Base-by-base conservation (phyloP, 2,329 filamentous ascomycete species). In the Fusarium protoensiforme region DNA sequence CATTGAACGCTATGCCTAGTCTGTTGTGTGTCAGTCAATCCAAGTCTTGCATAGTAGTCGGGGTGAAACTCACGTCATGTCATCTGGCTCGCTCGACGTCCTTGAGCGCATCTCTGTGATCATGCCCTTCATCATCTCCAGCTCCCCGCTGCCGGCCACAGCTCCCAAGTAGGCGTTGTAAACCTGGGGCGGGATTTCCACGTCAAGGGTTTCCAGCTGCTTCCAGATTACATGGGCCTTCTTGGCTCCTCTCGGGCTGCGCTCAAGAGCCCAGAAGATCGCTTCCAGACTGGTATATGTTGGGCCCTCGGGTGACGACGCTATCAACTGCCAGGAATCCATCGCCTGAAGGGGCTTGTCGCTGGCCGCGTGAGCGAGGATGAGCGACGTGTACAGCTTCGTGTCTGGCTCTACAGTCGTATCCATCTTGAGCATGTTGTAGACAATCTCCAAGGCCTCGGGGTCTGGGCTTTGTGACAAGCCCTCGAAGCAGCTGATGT, bases 341-440 rank as follows among this genome's bases (percentile, higher is more conserved):
- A 97, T 85, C 1, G 93, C 94, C 63, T 89, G 89, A 33, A 87
- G 83, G 0, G 92, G 87, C 72, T 91, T 86, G 8, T 89, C 93
- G 77, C 91, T 93, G 1, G 90, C 88, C 1, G 91, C 90, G 79
- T 97, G 96, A 0, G 94, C 95, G 14, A 96, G 87, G 91, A 99
- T 98, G 57, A 98, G 85, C 0, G 93, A 91, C 77, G 98, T 98
- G 76, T 92, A 90, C 3, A 98, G 85, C 64, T 85, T 87, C 1
- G 96, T 98, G 75, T 89, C 91, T 6, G 92, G 88, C 75, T 95
- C 91, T 39, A 98, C 88, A 46, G 90, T 89, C n/a, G 92, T 88
- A 81, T 99, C 96, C 81, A 98, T 92, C 84, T 98, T 98, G 74
- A 98, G 87, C 90, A 98, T 96, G 80, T 98, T 98, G 84, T 98